phyloP scores from a whole-genome alignment of 2,329 filamentous ascomycete genomes.

The Ophiosphaerella herpotricha region DNA sequence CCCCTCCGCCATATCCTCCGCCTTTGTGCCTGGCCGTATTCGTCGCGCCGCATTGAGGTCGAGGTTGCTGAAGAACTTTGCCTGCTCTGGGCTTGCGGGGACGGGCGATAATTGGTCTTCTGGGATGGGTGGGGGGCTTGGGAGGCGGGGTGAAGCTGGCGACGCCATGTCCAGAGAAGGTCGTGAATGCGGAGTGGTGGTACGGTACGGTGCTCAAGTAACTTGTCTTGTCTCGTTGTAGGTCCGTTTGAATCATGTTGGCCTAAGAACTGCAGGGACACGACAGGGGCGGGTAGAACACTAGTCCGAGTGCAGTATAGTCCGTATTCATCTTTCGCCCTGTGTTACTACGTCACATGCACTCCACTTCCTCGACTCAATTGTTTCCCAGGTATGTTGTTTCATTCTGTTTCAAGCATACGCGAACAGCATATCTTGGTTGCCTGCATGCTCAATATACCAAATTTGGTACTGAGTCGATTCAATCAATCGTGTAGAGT shows the following conservation, averaged over 20 bases:
- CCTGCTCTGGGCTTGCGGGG: conserved; percentile 64
- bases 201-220: background rate
- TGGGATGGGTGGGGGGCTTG: conserved; percentile 90
- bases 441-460: background rate
- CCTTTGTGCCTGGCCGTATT: conserved; percentile 89
- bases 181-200: background rate
- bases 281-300: conserved; percentile 18
- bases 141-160: conserved; percentile 77
- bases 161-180: conserved; percentile 25
- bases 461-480: background rate
- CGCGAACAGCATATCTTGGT: background rate
- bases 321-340: background rate
- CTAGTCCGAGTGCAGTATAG: conserved; percentile 3
- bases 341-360: conserved; percentile 7
- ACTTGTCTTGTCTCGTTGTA: conserved; percentile 1
- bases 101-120: conserved; percentile 91
- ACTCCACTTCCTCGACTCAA: background rate
- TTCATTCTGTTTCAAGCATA: background rate
- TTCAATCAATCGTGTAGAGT: background rate
- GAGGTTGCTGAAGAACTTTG: conserved; percentile 57
- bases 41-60: conserved; percentile 79
- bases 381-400: background rate
- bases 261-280: conserved; percentile 23
- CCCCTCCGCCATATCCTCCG: conserved; percentile 90
- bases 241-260: conserved; percentile 15